Evolutionary conservation across 2,329 filamentous ascomycete species (phyloP), one percentile per base, ranked within the genome.

Genomic region (Sporothrix brunneoviolacea): DNA sequence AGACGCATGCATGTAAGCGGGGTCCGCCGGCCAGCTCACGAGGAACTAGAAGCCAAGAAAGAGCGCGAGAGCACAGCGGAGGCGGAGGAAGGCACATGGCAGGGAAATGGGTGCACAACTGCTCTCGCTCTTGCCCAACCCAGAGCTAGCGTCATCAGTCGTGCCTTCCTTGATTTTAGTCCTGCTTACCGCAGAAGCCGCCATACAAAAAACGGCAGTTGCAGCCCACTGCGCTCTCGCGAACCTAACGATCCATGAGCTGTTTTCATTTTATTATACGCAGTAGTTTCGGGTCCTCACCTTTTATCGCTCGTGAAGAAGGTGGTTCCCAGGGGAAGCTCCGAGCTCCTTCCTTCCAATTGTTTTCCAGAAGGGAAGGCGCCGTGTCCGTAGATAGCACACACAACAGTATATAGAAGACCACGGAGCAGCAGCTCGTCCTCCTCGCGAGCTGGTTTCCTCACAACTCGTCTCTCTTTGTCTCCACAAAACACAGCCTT

Each of bases 161-260:
- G 42, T 28, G 32, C 40, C 48, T 45, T 50, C 48, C 24, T 45
- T 54, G 21, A n/a, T 46, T 43, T 35, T 49, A n/a, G 32, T 32
- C 24, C 8, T 30, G 33, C 48, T 46, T 48, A 24, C 48, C 48
- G 52, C 48, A 54, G 38, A 51, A 48, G 32, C 52, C 48, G 51
- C 48, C 46, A 16, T 28, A 48, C 18, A 39, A 27, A 48, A 40
- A 39, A 40, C 27, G 45, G 27, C 36, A 35, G 36, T 27, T 48
- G 36, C 36, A 40, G 22, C 44, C 35, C 44, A 6, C 33, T 24
- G 28, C 30, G 18, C 15, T 21, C 12, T 22, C 19, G 12, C 30
- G 28, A 44, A 44, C 24, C 24, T 28, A n/a, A 41, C 38, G 15
- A 16, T 18, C 42, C 30, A 36, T 28, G 32, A 47, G 36, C 36